Base-by-base conservation (phyloP, 768 basidiomycete genomes). In the Leccinellum rugosiceps region DNA sequence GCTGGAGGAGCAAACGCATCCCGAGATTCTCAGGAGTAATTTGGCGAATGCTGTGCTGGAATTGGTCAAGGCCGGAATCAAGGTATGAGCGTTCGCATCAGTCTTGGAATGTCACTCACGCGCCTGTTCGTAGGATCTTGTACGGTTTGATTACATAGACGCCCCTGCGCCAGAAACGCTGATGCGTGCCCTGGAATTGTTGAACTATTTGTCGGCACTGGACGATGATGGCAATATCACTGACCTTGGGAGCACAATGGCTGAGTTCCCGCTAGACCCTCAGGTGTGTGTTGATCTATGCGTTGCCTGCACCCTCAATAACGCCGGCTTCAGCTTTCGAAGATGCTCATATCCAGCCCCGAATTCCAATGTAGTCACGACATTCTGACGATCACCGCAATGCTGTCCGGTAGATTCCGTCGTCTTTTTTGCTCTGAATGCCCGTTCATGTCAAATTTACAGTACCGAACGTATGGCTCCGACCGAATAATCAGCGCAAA, bases 191-290 rank as follows among this genome's bases (percentile, higher is more conserved):
- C 76, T 99, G 53, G 97, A 98, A 71, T 74, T 98, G 34, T 80
- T 99, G 48, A 96, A 98, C 68, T 96, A 87, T 72, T 80, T 98
- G 45, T 85, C 88, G 6, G 96, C 95, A 1, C 77, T 99, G 58
- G 94, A 98, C 67, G 94, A 98, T 64, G 94, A 97, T 3, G 95
- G 97, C 11, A 85, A 92, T 52, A 72, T 99, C 56, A 98, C 97
- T 1, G 74, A 85, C 0, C 76, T 98, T 8, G 97, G 97, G 4
- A 78, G 75, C 35, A 88, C 93, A 58, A 98, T 98, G 96, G 96
- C 97, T 0, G 94, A 98, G 64, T 98, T 98, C 78, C 97, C 96
- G 13, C 81, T 99, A n/a, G 97, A 98, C 72, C 97, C 96, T 41
- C 95, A 95, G 79, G 91, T 90, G 62, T 38, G 79, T 58, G 11